phyloP scores from a whole-genome alignment of 208 protist genomes.

The Acanthamoeba triangularis region DNA sequence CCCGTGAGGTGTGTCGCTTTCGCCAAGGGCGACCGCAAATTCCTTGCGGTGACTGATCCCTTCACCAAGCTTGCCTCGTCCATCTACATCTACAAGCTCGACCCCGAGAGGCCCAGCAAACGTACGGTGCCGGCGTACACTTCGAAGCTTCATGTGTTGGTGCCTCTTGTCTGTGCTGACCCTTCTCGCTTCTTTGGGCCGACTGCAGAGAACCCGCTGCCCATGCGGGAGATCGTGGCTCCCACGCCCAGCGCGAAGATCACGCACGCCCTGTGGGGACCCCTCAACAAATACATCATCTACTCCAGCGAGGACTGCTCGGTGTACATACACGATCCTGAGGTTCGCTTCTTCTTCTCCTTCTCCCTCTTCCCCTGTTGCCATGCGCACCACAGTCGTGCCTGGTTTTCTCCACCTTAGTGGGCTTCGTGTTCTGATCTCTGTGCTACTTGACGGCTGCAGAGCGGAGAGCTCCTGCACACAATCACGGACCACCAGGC shows the following conservation, averaged over 20 bases:
- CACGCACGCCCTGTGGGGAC: conserved; percentile 95
- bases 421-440: no score
- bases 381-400: no score
- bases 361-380: neutral
- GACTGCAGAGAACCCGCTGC: neutral
- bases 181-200: neutral
- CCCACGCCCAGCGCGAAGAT: conserved; percentile 88
- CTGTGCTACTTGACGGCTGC: neutral
- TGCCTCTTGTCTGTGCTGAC: neutral
- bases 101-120: conserved; percentile 59
- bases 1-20: conserved; percentile 91
- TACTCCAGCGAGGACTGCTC: conserved; percentile 95
- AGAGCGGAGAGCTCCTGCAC: conserved; percentile 81
- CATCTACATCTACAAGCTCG: conserved; percentile 95
- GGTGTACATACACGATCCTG: conserved; percentile 94
- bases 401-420: neutral
- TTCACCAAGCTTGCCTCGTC: conserved; percentile 91
- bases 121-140: neutral
- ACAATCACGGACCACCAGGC: conserved; percentile 82
- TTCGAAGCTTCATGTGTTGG: no score
- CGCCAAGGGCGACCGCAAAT: conserved; percentile 94
- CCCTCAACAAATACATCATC: conserved; percentile 97
- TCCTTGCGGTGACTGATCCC: conserved; percentile 95
- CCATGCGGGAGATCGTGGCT: conserved; percentile 64
- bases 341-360: neutral